Evolutionary conservation across 2,329 filamentous ascomycete genomes (phyloP), one percentile per base, ranked within the genome.

Genomic region (Albifimbria verrucaria): DNA sequence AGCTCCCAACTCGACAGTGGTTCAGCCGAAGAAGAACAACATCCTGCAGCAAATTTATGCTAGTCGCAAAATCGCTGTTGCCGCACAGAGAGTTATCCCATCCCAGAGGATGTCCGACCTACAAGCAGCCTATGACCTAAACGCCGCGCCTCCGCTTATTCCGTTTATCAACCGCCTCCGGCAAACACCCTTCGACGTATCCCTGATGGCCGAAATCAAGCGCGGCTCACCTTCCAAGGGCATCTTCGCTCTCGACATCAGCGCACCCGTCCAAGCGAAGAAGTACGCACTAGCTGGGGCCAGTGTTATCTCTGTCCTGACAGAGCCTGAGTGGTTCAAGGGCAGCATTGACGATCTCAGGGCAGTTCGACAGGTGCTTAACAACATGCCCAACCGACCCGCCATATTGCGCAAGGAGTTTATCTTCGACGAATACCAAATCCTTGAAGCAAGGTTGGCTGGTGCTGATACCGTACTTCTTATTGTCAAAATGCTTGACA

Each of bases 261-360:
- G 89, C 62, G 94, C 94, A 10, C 92, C 94, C 22, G 85, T 87
- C 5, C 94, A 99, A 71, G 94, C 95, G 42, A 86, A 87, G 58
- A 91, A 88, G 60, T 99, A 99, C 69, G 94, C 95, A 10, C 81
- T 94, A 49, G 92, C 94, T 7, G 95, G 94, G 15, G 94, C 94
- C 47, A 97, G 93, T 68, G 91, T 96, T 39, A 99, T 99, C 60
- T 97, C 94, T 1, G 94, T 99, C n/a, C 81, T 99, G 46, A 99
- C 94, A 0, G 94, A 99, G 72, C 94, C 95, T 0, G 89, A 97
- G 66, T 99, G 94, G 94, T 99, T 99, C 79, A 97, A 97, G 74
- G 94, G 94, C 47, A 96, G 89, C 71, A 92, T 99, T 55, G 93
- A 99, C 54, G 94, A 99, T 68, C 76, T 99, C 51, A 85, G 89